A percentile compares a stretch with the other conserved stretches of the same genome.
phyloP scores from a whole-genome alignment of 257 asterid genomes.

The Lycium ferocissimum region DNA sequence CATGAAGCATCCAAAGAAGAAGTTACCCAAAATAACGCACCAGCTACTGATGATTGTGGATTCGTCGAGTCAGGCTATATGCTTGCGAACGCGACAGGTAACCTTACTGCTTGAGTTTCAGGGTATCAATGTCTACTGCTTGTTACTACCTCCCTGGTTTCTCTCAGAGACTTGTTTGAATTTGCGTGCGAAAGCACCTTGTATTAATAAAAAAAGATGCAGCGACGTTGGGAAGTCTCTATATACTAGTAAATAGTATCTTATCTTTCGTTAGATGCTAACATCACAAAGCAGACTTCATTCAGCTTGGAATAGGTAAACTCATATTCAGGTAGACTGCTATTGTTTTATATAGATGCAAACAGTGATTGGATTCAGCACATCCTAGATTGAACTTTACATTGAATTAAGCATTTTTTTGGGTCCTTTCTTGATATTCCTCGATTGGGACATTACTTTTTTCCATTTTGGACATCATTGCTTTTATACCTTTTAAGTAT shows the following conservation, averaged over 20 bases:
- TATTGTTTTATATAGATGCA: conserved; percentile 18
- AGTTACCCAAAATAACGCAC: conserved; percentile 78
- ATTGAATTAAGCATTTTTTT: neutral
- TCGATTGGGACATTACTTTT: neutral
- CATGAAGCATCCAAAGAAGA: conserved; percentile 92
- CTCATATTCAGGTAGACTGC: neutral
- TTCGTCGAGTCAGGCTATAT: conserved; percentile 79
- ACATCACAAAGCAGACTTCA: conserved; percentile 14
- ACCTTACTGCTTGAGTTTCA: neutral
- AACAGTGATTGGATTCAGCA: conserved; percentile 19
- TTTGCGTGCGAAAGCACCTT: neutral
- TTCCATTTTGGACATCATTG: conserved; percentile 5
- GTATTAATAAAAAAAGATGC: neutral
- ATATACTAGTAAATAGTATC: neutral
- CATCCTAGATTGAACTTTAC: neutral
- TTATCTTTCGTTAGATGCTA: neutral
- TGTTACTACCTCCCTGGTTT: conserved; percentile 14
- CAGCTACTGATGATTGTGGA: conserved; percentile 78
- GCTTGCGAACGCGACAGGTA: conserved; percentile 73
- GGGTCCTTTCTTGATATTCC: neutral
- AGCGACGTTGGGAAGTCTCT: neutral
- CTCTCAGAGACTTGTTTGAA: conserved; percentile 7
- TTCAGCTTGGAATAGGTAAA: conserved; percentile 9
- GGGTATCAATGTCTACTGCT: neutral
- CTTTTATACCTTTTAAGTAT: neutral